Percentiles rank a stretch among this genome's conserved stretches.
Conservation (phyloP, 116 monocot genomes). For the Cymodocea nodosa region DNA sequence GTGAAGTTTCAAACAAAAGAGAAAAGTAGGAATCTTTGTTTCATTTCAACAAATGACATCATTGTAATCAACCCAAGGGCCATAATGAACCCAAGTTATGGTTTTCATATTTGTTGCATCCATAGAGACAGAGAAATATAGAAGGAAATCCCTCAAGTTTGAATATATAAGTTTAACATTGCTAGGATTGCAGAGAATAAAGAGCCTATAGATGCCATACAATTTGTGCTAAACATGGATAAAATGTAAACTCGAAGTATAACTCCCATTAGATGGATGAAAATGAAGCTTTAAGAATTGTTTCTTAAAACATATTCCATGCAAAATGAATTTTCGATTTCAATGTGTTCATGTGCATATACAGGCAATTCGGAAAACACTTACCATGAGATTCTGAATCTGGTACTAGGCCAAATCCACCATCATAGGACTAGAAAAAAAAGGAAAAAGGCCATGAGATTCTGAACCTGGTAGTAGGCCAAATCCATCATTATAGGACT, state of each 20-base stretch:
- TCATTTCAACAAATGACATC: not conserved
- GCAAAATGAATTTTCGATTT: not conserved
- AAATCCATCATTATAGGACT: slow-evolving; percentile 99
- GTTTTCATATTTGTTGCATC: too few species aligned
- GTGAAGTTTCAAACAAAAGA: slow-evolving; percentile 4
- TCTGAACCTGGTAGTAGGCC: slow-evolving; percentile 85
- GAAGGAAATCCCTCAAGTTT: not conserved
- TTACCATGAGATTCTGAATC: slow-evolving; percentile 98
- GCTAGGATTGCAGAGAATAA: not conserved
- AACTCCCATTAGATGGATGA: too few species aligned
- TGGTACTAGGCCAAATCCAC: slow-evolving; percentile 89
- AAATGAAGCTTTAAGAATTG: too few species aligned
- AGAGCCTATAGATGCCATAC: not conserved
- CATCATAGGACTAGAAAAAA: slow-evolving; percentile 99
- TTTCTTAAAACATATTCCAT: not conserved
- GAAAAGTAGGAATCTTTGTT: not conserved
- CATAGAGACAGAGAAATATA: not conserved
- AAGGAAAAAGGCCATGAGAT: too few species aligned
- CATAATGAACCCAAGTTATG: too few species aligned
- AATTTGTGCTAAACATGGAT: too few species aligned
- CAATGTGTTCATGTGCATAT: not conserved
- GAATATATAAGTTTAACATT: not conserved
- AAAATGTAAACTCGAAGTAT: too few species aligned
- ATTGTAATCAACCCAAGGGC: not conserved
- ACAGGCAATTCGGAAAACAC: slow-evolving; percentile 3